These are phyloP conservation scores for Rhizopogon salebrosus DNA, from an alignment of 768 basidiomycete species.

Conservation along the genomic window DNA sequence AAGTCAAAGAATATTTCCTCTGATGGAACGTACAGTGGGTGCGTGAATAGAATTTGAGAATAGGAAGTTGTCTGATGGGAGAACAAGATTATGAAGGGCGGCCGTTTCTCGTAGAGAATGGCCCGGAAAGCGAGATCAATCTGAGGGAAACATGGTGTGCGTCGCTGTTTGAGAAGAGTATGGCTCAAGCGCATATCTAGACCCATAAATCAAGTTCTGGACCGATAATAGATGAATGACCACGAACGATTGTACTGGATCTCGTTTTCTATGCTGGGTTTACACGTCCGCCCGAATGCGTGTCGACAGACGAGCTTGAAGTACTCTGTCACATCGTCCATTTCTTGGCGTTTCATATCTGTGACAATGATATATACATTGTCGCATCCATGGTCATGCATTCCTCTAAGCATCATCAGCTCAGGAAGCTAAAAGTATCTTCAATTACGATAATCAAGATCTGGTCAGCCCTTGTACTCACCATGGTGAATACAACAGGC, in stretches of 20 bases:
- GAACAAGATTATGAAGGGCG: conserved; percentile 73
- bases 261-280: conserved; percentile 59
- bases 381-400: conserved; percentile 78
- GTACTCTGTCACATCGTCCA: conserved; percentile 77
- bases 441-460: neutral
- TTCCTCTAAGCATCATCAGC: conserved; percentile 72
- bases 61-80: conserved; percentile 79
- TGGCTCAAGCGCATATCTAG: conserved; percentile 65
- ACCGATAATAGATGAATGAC: conserved; percentile 1
- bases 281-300: conserved; percentile 54
- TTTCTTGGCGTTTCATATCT: conserved; percentile 72
- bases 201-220: neutral
- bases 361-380: conserved; percentile 77
- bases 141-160: conserved; percentile 79
- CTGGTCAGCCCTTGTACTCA: conserved; percentile 23
- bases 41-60: conserved; percentile 77
- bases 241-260: conserved; percentile 69
- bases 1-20: conserved; percentile 73
- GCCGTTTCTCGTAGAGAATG: conserved; percentile 69
- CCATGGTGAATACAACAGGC: conserved; percentile 80
- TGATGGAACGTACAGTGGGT: conserved; percentile 63
- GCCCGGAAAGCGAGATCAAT: conserved; percentile 76
- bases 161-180: conserved; percentile 58
- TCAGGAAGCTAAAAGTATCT: conserved; percentile 54
- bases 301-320: conserved; percentile 69